Base-by-base conservation (phyloP, 805 yeast genomes). In the Scheffersomyces lignosus region DNA sequence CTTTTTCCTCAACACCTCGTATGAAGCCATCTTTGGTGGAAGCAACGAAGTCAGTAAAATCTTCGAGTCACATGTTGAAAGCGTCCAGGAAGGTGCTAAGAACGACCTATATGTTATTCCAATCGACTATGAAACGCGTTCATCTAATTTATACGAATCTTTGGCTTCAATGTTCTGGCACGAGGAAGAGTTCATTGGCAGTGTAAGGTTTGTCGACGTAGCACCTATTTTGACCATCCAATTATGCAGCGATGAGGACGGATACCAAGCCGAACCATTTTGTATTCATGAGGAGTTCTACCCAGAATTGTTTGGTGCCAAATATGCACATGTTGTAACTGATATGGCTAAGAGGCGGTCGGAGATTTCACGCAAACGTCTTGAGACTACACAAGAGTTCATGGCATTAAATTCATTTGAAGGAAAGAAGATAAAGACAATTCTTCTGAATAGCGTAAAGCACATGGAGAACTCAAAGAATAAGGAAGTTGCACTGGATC, bases 141-240 rank as follows among this genome's bases (percentile, higher is more conserved):
- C 45, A 12, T 13, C 44, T 3, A 51, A 51, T 15, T 46, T 69
- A n/a, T 58, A 61, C 33, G 60, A 54, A 24, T 43, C 68, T 1
- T 53, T 69, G 35, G 57, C 63, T 40, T 58, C 54, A 31, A 47
- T 67, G 39, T 64, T 69, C 36, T 68, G 73, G 73, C 58, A 51
- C 18, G 55, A 49, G 27, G 58, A 57, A 18, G 63, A 57, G 17
- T 42, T 40, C 26, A 33, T 64, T 5, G 67, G 68, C 4, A 45
- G 39, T 22, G 53, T 66, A 24, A 45, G 56, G 29, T 60, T 63
- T 29, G 45, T 44, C 14, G 34, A 45, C 4, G 45, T 64, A 23
- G 60, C 69, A 0, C 61, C 64, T 3, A 32, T 66, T 0, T 48
- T 69, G 14, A 58, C 71, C 0, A 36, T 64, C 15, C 61, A 54